phyloP scores from a whole-genome alignment of 495 filamentous ascomycete genomes.

The Penicillium crystallinum region DNA sequence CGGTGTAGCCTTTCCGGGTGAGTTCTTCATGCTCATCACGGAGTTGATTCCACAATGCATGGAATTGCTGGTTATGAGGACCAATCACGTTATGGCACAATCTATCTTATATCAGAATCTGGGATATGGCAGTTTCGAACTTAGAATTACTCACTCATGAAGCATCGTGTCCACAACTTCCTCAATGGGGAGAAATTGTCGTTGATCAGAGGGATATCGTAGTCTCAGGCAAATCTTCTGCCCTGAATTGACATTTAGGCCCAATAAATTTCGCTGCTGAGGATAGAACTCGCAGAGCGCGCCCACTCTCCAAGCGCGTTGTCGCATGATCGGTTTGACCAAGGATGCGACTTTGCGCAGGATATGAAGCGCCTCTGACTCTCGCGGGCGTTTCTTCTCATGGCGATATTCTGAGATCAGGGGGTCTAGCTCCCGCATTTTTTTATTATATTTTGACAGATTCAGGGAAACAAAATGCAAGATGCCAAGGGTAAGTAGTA shows the following conservation, averaged over 20 bases:
- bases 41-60: conserved; percentile 81
- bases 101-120: conserved; percentile 24
- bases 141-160: conserved; percentile 60
- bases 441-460: neutral
- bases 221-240: conserved; percentile 79
- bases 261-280: conserved; percentile 65
- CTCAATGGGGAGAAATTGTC: conserved; percentile 75
- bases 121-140: neutral
- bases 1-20: conserved; percentile 76
- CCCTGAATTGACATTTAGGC: conserved; percentile 73
- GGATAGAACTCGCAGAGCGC: conserved; percentile 85
- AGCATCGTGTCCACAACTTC: conserved; percentile 87
- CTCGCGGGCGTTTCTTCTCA: conserved; percentile 63
- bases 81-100: conserved; percentile 83
- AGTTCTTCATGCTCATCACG: conserved; percentile 78
- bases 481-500: neutral
- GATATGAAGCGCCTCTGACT: conserved; percentile 74
- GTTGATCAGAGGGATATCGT: conserved; percentile 68
- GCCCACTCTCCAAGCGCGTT: conserved; percentile 72
- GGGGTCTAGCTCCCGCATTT: conserved; percentile 62
- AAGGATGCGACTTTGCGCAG: conserved; percentile 80
- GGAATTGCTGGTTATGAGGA: conserved; percentile 77
- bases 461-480: neutral
- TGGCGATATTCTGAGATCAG: conserved; percentile 75
- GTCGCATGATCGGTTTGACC: conserved; percentile 94